Conservation (phyloP, 441 rosid genomes). For the Sinapis alba region DNA sequence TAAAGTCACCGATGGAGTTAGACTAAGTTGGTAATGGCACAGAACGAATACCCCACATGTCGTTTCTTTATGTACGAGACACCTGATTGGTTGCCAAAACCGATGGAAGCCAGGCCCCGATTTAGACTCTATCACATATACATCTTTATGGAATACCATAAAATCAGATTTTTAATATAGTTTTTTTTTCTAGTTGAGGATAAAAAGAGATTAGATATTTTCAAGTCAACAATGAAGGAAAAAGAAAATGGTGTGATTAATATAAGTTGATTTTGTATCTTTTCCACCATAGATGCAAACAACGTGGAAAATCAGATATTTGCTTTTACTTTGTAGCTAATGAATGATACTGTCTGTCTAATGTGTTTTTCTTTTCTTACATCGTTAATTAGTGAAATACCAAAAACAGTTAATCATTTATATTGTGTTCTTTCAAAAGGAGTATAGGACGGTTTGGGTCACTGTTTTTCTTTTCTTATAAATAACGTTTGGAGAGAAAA, state of each 20-base stretch:
- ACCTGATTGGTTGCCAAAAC: conserved; percentile 25
- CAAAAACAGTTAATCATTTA: neutral
- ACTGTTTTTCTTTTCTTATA: conserved; percentile 10
- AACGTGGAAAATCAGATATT: neutral
- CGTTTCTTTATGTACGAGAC: conserved; percentile 1
- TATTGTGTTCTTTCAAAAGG: neutral
- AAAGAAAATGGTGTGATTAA: neutral
- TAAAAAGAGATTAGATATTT: neutral
- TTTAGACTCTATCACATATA: neutral
- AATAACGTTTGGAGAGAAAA: conserved; percentile 19
- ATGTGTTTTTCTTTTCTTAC: neutral
- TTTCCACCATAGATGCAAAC: neutral
- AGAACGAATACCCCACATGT: conserved; percentile 31
- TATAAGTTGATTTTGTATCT: neutral
- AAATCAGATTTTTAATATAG: neutral
- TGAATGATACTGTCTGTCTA: neutral
- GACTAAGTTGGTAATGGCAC: conserved; percentile 32
- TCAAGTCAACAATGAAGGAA: neutral
- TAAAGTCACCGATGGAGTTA: neutral
- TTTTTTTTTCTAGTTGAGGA: neutral
- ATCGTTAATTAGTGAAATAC: neutral
- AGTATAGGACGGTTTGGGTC: conserved; percentile 23
- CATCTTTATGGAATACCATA: neutral
- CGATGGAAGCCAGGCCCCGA: conserved; percentile 22
- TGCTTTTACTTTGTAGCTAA: neutral